These are phyloP conservation scores for Pseudogymnoascus verrucosus DNA, from an alignment of 2,329 filamentous ascomycete genomes.

Conservation along the genomic window DNA sequence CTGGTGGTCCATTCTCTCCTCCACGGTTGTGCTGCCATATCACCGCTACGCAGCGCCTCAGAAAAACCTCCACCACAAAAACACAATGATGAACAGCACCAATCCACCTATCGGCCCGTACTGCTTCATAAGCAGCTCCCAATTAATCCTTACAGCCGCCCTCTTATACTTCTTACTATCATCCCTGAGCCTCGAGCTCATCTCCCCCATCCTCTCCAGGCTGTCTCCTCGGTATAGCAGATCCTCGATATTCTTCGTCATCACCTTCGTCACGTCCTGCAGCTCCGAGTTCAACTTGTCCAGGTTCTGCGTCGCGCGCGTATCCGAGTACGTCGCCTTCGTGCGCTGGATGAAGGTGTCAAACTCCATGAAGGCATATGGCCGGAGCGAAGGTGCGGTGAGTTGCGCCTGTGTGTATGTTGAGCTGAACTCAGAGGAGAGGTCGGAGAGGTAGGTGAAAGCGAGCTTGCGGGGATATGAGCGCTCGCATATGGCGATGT, in stretches of 20 bases:
- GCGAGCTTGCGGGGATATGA: slow-evolving; percentile 97
- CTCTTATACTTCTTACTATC: slow-evolving; percentile 91
- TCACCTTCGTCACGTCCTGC: slow-evolving; percentile 95
- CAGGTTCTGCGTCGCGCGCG: slow-evolving; percentile 82
- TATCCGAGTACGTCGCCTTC: slow-evolving; percentile 89
- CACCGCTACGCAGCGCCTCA: slow-evolving; percentile 33
- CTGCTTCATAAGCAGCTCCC: slow-evolving; percentile 93
- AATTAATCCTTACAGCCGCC: slow-evolving; percentile 93
- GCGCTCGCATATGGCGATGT: slow-evolving; percentile 86
- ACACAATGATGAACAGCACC: slow-evolving; percentile 72
- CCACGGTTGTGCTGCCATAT: neutral
- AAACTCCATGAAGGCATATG: slow-evolving; percentile 96
- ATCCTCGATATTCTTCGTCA: slow-evolving; percentile 99
- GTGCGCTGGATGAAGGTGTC: slow-evolving; percentile 94
- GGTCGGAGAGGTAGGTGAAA: slow-evolving; percentile 94
- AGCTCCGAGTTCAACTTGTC: slow-evolving; percentile 95
- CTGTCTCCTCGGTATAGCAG: slow-evolving; percentile 90
- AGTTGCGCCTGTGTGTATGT: slow-evolving; percentile 71
- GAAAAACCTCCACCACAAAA: slow-evolving; percentile 92
- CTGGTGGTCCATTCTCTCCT: neutral
- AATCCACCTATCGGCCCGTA: slow-evolving; percentile 85
- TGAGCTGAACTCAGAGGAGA: slow-evolving; percentile 81
- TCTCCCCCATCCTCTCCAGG: slow-evolving; percentile 93
- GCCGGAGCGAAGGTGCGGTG: slow-evolving; percentile 65
- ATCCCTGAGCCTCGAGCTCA: slow-evolving; percentile 77